Percentiles rank a stretch among this genome's conserved stretches.
These are phyloP conservation scores for Amanita thiersii DNA, from an alignment of 768 basidiomycete species.

Conservation along the genomic window DNA sequence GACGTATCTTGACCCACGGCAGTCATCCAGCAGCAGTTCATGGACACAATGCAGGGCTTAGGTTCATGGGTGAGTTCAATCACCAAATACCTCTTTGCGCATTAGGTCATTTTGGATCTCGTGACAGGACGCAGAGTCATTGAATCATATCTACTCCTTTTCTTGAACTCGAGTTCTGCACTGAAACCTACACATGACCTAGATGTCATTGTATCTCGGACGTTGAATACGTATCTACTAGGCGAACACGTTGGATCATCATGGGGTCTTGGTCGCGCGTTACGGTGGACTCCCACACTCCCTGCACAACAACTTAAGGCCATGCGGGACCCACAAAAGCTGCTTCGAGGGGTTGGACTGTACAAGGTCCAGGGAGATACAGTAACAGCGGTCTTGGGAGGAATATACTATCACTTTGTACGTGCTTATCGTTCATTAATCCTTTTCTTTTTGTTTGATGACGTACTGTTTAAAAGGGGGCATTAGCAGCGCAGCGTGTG, in stretches of 20 bases:
- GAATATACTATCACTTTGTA: conserved; percentile 75
- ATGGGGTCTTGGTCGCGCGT: conserved; percentile 69
- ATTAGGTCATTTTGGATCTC: conserved; percentile 1
- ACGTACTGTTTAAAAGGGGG: conserved; percentile 27
- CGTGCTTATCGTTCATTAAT: conserved; percentile 17
- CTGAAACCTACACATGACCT: conserved; percentile 44
- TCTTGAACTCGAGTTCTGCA: conserved; percentile 49
- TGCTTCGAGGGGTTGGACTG: conserved; percentile 52
- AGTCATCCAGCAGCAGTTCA: conserved; percentile 60
- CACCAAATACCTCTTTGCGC: neutral
- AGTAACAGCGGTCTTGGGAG: conserved; percentile 70
- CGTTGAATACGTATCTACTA: conserved; percentile 61
- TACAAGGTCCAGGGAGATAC: conserved; percentile 75
- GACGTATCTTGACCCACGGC: conserved; percentile 68
- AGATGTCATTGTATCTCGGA: conserved; percentile 45
- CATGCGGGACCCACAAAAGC: conserved; percentile 20
- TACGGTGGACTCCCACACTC: conserved; percentile 68
- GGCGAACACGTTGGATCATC: conserved; percentile 66
- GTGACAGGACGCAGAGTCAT: conserved; percentile 65
- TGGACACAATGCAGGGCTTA: conserved; percentile 66
- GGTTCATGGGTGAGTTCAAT: conserved; percentile 57
- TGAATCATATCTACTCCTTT: conserved; percentile 66
- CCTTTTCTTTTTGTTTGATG: conserved; percentile 4
- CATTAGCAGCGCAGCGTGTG: conserved; percentile 35
- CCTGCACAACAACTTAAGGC: conserved; percentile 24